Base-by-base conservation (phyloP, 2,329 filamentous ascomycete genomes). In the Beauveria rudraprayagi region DNA sequence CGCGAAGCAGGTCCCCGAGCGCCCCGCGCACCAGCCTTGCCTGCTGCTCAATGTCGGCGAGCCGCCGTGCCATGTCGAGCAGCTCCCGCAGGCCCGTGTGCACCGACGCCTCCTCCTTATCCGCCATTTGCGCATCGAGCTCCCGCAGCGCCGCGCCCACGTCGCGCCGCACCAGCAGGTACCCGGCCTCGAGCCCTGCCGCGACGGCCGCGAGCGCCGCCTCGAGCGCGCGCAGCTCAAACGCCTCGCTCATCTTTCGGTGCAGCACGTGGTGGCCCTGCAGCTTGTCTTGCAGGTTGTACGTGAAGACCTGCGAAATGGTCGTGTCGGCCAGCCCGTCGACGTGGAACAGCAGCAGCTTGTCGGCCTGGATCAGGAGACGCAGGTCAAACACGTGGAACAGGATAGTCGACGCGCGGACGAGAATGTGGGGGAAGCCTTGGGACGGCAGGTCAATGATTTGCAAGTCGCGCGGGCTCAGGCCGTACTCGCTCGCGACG, bases 321-420 rank as follows among this genome's bases (percentile, higher is more conserved):
- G 54, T 56, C n/a, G 28, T 56, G 43, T 56, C 54, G n/a, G 54
- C 43, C n/a, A 37, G 41, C n/a, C 30, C 48, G 4, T 66, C 65
- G 0, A 70, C 26, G 26, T 69, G 65, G 53, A 74, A 68, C 2
- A 73, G 63, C 8, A 73, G 64, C 1, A 69, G 66, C 30, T 67
- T 67, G 58, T 73, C 68, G 1, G 68, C 64, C 57, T 73, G 68
- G 24, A 74, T 66, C 7, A 75, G 62, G 28, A 74, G 66, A n/a
- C 73, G 71, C 30, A 75, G 62, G 53, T 69, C 68, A 61, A 74
- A 74, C 26, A 74, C 64, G 58, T 73, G 71, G 24, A 74, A 63
- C 5, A 74, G 64, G 40, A 74, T 70, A 4, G 71, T 69, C 3
- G 57, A 63, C 1, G 69, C 69, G 7, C 72, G 67, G 34, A 75